Evolutionary conservation across 1,284 basidiomycete genomes (phyloP), one percentile per base, ranked within the genome.

Genomic region (Cutaneotrichosporon dermatis): DNA sequence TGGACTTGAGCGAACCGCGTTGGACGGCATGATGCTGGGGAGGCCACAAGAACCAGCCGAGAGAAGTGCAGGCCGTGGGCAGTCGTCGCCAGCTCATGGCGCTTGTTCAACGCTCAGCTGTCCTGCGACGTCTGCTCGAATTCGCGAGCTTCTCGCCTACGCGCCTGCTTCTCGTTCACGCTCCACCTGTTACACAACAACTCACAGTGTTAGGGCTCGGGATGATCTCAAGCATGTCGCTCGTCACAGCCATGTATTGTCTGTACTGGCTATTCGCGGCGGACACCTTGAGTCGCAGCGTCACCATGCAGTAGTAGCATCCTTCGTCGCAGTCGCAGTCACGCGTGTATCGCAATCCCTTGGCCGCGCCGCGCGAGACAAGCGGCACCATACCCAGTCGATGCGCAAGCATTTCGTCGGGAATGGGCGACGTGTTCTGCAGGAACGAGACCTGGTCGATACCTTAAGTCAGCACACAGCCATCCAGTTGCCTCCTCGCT

Each of bases 321-420:
- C 78, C 78, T 66, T 79, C 78, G 55, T 77, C 76, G 59, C 78
- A 79, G 33, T 72, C 72, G 64, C 75, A 80, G 57, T 78, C 78
- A 75, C 77, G 60, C 15, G 76, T 78, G 66, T 76, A 91, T 63
- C 89, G 85, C 73, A 93, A 86, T 13, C 86, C 88, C 70, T 91
- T 88, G 58, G 90, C 89, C 65, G 90, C 93, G 64, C 87, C 88
- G 48, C 84, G 81, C 75, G 91, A 95, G 51, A 90, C 82, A 16
- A 99, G 81, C 6, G 96, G 96, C 25, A 99, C 84, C 85, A 98
- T 88, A 25, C 96, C 96, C 33, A 99, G 82, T 48, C 96, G 85
- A 77, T 99, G 96, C 0, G 93, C 91, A 62, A 99, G 88, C 80
- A 96, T 96, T 80, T 99, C 96, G 79, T 99, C 96, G 1, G 95